Evolutionary conservation across 2,329 filamentous ascomycete species (phyloP).

Genomic region (Epichloe elymi): DNA sequence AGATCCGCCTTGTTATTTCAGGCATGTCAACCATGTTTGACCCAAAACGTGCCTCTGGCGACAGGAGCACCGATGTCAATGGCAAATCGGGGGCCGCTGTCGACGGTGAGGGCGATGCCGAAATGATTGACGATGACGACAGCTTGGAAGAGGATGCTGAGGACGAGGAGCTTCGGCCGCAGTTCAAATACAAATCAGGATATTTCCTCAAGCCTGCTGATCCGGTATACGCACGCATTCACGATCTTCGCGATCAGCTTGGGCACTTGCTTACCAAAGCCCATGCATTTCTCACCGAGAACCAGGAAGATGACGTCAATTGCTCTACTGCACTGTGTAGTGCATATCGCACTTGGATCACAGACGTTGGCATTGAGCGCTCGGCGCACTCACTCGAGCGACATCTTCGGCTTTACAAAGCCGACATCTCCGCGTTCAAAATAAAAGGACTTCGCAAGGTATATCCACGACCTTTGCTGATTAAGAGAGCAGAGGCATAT

Average conservation of each 20-base stretch:
- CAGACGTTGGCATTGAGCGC: slow-evolving; percentile 90
- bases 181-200: slow-evolving; percentile 79
- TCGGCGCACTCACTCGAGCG: slow-evolving; percentile 89
- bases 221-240: slow-evolving; percentile 60
- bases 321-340: slow-evolving; percentile 91
- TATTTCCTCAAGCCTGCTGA: slow-evolving; percentile 52
- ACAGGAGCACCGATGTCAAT: slow-evolving; percentile 34
- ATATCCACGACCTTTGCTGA: slow-evolving; percentile 83
- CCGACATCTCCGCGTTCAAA: slow-evolving; percentile 86
- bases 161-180: slow-evolving; percentile 70
- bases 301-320: slow-evolving; percentile 89
- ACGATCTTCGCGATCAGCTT: slow-evolving; percentile 66
- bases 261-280: slow-evolving; percentile 72
- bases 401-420: slow-evolving; percentile 68
- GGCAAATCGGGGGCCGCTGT: slow-evolving; percentile 21
- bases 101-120: slow-evolving; percentile 41
- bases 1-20: slow-evolving; percentile 78
- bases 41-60: slow-evolving; percentile 52
- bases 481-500: slow-evolving; percentile 88
- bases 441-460: slow-evolving; percentile 84
- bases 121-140: slow-evolving; percentile 32
- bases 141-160: slow-evolving; percentile 53
- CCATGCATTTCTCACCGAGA: slow-evolving; percentile 67
- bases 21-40: slow-evolving; percentile 87
- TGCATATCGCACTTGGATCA: slow-evolving; percentile 91